Conservation (phyloP, 352 stramenopile species). For the Achlya hypogyna region DNA sequence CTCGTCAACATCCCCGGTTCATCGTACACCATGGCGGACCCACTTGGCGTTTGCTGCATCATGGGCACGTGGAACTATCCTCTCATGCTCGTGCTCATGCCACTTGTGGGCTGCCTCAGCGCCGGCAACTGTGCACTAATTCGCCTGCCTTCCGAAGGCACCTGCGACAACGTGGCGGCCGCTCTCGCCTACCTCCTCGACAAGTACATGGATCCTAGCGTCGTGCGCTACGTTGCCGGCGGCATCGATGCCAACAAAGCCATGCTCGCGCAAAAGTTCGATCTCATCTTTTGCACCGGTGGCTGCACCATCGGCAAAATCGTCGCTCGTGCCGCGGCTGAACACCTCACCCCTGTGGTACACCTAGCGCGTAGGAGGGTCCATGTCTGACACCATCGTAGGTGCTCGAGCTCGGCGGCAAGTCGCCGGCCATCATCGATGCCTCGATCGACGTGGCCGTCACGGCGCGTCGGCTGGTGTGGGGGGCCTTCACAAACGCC, state of each 20-base stretch:
- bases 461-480: constrained; percentile 71
- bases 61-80: constrained; percentile 93
- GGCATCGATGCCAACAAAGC: constrained; percentile 70
- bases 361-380: background rate
- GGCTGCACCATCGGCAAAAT: background rate
- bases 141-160: constrained; percentile 87
- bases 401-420: constrained; percentile 92
- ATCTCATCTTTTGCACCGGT: constrained; percentile 77
- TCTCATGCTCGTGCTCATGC: constrained; percentile 62
- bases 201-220: constrained; percentile 67
- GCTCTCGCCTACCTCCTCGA: constrained; percentile 47
- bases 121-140: constrained; percentile 92
- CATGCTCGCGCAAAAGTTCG: constrained; percentile 65
- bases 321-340: constrained; percentile 80
- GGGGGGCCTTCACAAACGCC: constrained; percentile 80
- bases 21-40: constrained; percentile 57
- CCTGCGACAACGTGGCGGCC: constrained; percentile 42
- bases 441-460: constrained; percentile 26
- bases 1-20: constrained; percentile 44
- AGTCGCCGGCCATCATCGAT: constrained; percentile 81
- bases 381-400: background rate
- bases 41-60: constrained; percentile 80
- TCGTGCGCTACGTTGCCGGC: constrained; percentile 78
- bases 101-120: constrained; percentile 63
- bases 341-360: constrained; percentile 85